These are phyloP conservation scores for Henckelia pumila DNA, from an alignment of 257 asterid genomes.

Conservation along the genomic window DNA sequence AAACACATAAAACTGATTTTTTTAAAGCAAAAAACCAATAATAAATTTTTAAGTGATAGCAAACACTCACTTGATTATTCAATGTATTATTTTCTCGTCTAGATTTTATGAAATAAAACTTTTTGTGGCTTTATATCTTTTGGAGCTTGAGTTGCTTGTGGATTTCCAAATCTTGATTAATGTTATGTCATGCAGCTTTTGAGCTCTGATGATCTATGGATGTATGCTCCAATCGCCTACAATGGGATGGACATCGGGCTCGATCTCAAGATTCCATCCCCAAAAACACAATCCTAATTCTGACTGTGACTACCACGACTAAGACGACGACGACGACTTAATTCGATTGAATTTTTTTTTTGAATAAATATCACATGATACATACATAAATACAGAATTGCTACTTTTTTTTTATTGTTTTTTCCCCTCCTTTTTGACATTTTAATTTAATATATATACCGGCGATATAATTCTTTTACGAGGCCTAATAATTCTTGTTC, in stretches of 20 bases:
- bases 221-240: slow-evolving; percentile 68
- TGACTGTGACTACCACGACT: background rate
- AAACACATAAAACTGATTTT: no score
- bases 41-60: no score
- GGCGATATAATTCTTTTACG: slow-evolving; percentile 19
- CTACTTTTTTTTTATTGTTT: slow-evolving; percentile 6
- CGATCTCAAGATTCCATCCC: slow-evolving; percentile 31
- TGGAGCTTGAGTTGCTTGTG: background rate
- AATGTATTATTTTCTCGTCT: background rate
- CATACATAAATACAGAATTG: slow-evolving; percentile 12
- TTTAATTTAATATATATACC: slow-evolving; percentile 2
- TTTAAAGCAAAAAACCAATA: no score
- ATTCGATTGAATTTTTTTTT: slow-evolving; percentile 15
- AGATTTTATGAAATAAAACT: background rate
- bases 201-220: slow-evolving; percentile 69
- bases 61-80: no score
- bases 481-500: slow-evolving; percentile 28
- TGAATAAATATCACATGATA: slow-evolving; percentile 25
- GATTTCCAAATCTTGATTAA: background rate
- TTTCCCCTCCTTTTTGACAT: background rate
- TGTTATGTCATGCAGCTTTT: slow-evolving; percentile 39
- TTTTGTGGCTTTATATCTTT: background rate
- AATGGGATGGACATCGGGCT: slow-evolving; percentile 64
- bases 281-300: slow-evolving; percentile 27
- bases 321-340: background rate